Evolutionary conservation across 306 rosid genomes (phyloP).

Genomic region (Astragalus membranaceus): DNA sequence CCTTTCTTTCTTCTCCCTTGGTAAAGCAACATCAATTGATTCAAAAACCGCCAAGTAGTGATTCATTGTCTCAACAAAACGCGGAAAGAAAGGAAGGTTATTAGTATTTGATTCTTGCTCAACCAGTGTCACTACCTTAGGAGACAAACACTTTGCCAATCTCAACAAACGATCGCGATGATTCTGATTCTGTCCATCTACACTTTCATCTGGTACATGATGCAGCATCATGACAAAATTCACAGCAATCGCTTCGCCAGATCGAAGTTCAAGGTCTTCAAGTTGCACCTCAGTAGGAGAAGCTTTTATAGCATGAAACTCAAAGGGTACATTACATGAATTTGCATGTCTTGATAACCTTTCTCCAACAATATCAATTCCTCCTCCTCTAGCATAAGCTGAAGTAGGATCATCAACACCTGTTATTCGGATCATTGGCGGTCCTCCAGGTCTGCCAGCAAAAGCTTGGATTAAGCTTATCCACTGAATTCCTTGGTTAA

Average conservation of each 20-base stretch:
- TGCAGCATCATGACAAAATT: conserved; percentile 74
- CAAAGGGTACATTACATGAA: conserved; percentile 57
- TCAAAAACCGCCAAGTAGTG: conserved; percentile 62
- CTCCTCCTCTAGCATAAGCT: conserved; percentile 75
- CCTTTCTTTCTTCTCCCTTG: conserved; percentile 66
- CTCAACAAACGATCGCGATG: conserved; percentile 62
- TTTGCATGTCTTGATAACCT: conserved; percentile 56
- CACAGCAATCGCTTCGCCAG: conserved; percentile 70
- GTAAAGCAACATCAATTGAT: conserved; percentile 60
- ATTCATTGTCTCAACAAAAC: conserved; percentile 65
- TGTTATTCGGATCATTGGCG: conserved; percentile 70
- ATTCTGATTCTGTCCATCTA: conserved; percentile 36
- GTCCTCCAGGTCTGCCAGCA: conserved; percentile 63
- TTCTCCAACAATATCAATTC: conserved; percentile 58
- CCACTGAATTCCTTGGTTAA: conserved; percentile 87
- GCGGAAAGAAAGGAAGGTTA: conserved; percentile 56
- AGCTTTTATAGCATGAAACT: conserved; percentile 49
- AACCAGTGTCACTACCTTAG: conserved; percentile 83
- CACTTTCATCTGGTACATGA: conserved; percentile 79
- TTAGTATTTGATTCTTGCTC: conserved; percentile 74
- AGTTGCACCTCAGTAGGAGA: conserved; percentile 44
- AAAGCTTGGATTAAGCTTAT: conserved; percentile 68
- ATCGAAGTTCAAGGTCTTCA: conserved; percentile 48
- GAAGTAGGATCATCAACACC: conserved; percentile 72
- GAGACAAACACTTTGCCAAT: conserved; percentile 58